Evolutionary conservation across 2,329 filamentous ascomycete genomes (phyloP).

Genomic region (Fusarium algeriense): DNA sequence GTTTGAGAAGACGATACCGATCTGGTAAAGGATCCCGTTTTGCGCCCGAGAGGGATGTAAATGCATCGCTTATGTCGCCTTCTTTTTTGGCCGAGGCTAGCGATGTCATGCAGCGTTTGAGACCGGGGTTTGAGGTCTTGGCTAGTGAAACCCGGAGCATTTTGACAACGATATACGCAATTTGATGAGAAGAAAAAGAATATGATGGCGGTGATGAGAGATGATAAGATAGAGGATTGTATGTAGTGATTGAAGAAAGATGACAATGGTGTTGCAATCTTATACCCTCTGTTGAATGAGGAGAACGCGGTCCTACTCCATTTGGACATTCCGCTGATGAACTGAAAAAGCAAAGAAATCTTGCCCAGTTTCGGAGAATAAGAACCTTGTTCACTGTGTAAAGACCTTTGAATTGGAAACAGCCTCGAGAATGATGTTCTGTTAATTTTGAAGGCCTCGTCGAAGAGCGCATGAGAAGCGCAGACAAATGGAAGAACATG

Average conservation of each 20-base stretch:
- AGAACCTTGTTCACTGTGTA: conserved; percentile 3
- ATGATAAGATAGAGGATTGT: neutral
- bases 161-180: neutral
- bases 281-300: conserved; percentile 37
- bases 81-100: conserved; percentile 59
- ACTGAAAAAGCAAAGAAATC: neutral
- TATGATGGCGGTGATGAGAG: neutral
- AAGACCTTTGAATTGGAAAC: neutral
- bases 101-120: conserved; percentile 37
- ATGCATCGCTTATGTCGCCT: conserved; percentile 73
- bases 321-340: conserved; percentile 47
- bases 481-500: neutral
- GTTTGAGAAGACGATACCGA: conserved; percentile 68
- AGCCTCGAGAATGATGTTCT: neutral
- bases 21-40: conserved; percentile 62
- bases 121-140: conserved; percentile 16
- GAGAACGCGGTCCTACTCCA: conserved; percentile 45
- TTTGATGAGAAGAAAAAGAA: accelerated
- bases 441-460: neutral
- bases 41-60: conserved; percentile 68
- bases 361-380: conserved; percentile 20
- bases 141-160: conserved; percentile 43
- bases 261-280: conserved; percentile 12
- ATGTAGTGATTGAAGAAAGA: neutral
- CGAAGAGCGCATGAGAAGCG: too few species aligned